These are phyloP conservation scores for Scortechinia acanthostroma DNA, from an alignment of 2,329 filamentous ascomycete species.

Conservation along the genomic window DNA sequence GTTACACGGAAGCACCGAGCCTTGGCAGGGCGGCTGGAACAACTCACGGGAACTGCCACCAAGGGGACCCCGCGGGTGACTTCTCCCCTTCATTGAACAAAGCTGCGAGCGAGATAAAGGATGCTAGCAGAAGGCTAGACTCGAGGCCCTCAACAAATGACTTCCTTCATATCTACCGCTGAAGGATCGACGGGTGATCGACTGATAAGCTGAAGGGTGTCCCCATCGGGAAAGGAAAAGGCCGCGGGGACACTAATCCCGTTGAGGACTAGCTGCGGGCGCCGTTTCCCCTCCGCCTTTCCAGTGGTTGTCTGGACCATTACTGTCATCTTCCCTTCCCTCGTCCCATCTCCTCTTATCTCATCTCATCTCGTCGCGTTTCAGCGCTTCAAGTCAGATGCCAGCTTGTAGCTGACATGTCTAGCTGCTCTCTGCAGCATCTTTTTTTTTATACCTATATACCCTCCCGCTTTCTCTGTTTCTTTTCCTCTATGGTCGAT, in stretches of 20 bases:
- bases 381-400: neutral
- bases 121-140: no score
- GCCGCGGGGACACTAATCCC: neutral
- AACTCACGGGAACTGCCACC: neutral
- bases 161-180: no score
- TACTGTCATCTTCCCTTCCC: neutral
- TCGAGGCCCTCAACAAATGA: no score
- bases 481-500: neutral
- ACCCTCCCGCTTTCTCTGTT: no score
- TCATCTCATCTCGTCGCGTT: neutral
- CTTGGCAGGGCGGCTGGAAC: constrained; percentile 71
- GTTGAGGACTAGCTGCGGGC: neutral
- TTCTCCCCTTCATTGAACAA: neutral
- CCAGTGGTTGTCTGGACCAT: neutral
- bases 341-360: neutral
- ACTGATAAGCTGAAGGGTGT: neutral
- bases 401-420: no score
- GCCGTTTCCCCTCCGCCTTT: no score
- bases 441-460: neutral
- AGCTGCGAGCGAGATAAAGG: no score
- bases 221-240: neutral
- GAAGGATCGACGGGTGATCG: no score
- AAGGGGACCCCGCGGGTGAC: neutral
- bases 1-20: constrained; percentile 82
- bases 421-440: neutral